These are phyloP conservation scores for Jaltomata sinuosa DNA, from an alignment of 257 asterid species.

Conservation along the genomic window DNA sequence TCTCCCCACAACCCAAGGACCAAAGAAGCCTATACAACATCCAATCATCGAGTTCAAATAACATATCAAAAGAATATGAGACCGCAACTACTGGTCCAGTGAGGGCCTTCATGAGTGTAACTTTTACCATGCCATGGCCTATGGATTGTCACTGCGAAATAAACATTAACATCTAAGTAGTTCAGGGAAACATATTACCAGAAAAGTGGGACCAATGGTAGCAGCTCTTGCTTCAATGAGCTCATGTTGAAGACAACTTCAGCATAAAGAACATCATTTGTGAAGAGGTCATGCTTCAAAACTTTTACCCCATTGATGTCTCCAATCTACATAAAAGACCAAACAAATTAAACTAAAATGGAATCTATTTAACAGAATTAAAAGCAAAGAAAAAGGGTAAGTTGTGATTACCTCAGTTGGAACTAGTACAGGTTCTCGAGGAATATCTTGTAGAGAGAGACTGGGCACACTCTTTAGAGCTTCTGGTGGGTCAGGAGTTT, in stretches of 20 bases:
- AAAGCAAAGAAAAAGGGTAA: conserved; percentile 1
- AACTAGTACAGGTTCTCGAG: conserved; percentile 58
- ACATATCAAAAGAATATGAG: neutral
- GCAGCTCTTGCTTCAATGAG: conserved; percentile 78
- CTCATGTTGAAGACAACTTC: conserved; percentile 94
- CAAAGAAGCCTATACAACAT: neutral
- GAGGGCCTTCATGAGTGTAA: neutral
- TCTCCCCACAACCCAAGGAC: neutral
- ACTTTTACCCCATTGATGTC: conserved; percentile 67
- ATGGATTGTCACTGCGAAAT: neutral
- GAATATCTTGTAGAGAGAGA: conserved; percentile 84
- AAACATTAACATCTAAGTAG: neutral
- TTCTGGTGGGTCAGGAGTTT: conserved; percentile 98
- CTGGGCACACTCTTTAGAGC: conserved; percentile 87
- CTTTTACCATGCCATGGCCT: neutral
- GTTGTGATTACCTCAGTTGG: conserved; percentile 70
- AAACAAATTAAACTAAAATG: conserved; percentile 9
- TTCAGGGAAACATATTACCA: conserved; percentile 50
- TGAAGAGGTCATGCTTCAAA: conserved; percentile 84
- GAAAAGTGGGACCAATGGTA: conserved; percentile 93
- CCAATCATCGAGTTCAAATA: neutral
- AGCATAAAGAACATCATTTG: conserved; percentile 93
- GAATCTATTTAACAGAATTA: neutral
- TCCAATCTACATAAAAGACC: conserved; percentile 52
- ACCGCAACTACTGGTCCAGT: neutral